A percentile compares a stretch with the other conserved stretches of the same genome.
Conservation (phyloP, 257 asterid genomes). For the Echites panduratus region DNA sequence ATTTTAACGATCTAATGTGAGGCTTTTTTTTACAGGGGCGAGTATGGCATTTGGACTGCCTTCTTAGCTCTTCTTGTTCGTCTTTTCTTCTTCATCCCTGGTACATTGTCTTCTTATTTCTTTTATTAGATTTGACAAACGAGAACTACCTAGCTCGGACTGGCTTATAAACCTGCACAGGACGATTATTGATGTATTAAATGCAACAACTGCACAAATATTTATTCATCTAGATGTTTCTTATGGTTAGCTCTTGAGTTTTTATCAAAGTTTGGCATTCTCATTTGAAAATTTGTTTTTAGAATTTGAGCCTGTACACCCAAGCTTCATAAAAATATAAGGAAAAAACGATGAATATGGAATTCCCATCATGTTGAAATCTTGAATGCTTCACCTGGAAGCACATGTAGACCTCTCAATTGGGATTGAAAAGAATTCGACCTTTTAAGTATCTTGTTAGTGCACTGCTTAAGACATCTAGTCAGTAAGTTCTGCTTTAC, state of each 20-base stretch:
- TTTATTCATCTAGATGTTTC: not conserved
- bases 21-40: slow-evolving; percentile 52
- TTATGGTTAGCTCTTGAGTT: not conserved
- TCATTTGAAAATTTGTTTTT: not conserved
- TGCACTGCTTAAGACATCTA: no score
- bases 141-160: not conserved
- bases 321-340: not conserved
- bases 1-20: not conserved
- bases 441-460: not conserved
- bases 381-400: not conserved
- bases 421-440: not conserved
- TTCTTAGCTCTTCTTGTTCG: slow-evolving; percentile 87
- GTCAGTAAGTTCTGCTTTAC: not conserved
- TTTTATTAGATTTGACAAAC: not conserved
- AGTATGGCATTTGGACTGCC: slow-evolving; percentile 95
- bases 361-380: no score
- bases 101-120: slow-evolving; percentile 24
- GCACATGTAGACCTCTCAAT: not conserved
- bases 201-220: not conserved
- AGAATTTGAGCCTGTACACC: not conserved
- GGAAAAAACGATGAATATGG: not conserved
- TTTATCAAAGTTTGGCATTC: not conserved
- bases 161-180: not conserved
- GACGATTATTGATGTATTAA: not conserved
- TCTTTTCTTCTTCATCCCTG: slow-evolving; percentile 78